Evolutionary conservation across 164 flowering plant species (phyloP), one percentile per base, ranked within the genome.

Genomic region (Umbilicus rupestris): DNA sequence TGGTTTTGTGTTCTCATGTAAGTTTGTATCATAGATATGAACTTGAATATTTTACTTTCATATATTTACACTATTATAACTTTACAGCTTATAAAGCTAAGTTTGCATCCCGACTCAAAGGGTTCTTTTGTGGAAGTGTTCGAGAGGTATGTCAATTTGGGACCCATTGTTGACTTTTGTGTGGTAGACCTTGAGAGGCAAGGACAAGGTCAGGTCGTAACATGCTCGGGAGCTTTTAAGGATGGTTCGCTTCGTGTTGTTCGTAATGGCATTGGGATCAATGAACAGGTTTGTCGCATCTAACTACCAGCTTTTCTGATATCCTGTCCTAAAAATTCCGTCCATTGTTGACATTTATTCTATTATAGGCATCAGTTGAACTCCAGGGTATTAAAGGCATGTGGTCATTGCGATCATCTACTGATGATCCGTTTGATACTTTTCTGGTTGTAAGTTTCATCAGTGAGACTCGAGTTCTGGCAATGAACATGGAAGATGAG

Each of bases 371-470:
- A 71, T 95, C 99, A 5, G 99, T 92, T 35, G 97, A 95, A 73
- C 95, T 95, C 75, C 97, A 92, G 79, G 99, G 97, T 55, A 95
- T 95, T 68, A 95, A 92, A 86, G 97, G 99, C 55, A 89, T 95
- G 97, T 95, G 97, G 99, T 91, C 99, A n/a, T 65, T 92, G 66
- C 79, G 93, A 76, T 81, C 94, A 28, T 90, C 92, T 30, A 89
- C 89, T 64, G 92, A 95, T 72, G 99, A 95, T 77, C 85, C 84
- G 12, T 82, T 73, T 80, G 97, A 95, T 69, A 92, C 97, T 37
- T 95, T 92, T 73, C 78, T 95, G 79, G 99, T 95, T 71, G 97
- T 95, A 20, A 95, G 97, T 72, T 92, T 92, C 68, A 95, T 92
- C 66, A 88, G 86, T 75, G 99, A 95, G 76, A 92, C 99, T 5